Conservation (phyloP, 2,329 filamentous ascomycete genomes). For the Chaetomium globosum region DNA sequence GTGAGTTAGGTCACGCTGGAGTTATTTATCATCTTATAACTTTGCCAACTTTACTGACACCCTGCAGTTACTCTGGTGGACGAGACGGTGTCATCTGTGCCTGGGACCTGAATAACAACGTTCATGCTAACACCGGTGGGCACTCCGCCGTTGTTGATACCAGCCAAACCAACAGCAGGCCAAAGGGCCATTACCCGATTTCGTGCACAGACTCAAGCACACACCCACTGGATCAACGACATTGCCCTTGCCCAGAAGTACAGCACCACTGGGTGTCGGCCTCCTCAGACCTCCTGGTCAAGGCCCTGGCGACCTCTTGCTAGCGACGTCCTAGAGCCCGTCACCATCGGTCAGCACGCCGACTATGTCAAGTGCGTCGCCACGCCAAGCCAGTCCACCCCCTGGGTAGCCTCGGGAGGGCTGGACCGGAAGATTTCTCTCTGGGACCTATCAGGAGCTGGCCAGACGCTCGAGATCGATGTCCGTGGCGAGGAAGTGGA, state of each 20-base stretch:
- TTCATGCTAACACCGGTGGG: constrained; percentile 23
- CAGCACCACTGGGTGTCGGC: constrained; percentile 78
- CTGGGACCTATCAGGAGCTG: constrained; percentile 89
- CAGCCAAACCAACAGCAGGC: constrained; percentile 40
- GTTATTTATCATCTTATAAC: not conserved
- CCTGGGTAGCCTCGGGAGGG: constrained; percentile 93
- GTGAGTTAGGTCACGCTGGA: constrained; percentile 60
- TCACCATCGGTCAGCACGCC: constrained; percentile 85
- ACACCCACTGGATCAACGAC: constrained; percentile 97
- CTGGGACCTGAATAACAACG: constrained; percentile 82
- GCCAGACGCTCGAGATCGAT: constrained; percentile 84
- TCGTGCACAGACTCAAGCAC: constrained; percentile 67
- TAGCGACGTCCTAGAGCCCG: constrained; percentile 66
- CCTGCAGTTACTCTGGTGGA: constrained; percentile 82
- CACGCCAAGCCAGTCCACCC: constrained; percentile 63
- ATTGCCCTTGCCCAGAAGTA: constrained; percentile 79
- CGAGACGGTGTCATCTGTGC: constrained; percentile 94
- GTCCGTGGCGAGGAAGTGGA: constrained; percentile 78
- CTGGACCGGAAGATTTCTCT: constrained; percentile 89
- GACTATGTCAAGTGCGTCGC: constrained; percentile 97
- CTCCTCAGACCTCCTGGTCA: constrained; percentile 91
- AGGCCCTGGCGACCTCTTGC: constrained; percentile 85
- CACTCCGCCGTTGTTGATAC: constrained; percentile 38
- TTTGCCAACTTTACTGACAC: constrained; percentile 32
- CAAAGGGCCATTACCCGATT: constrained; percentile 57